A percentile compares a stretch with the other conserved stretches of the same genome.
Evolutionary conservation across 2,329 filamentous ascomycete species (phyloP).

Genomic region (Pseudogymnoascus sp.): DNA sequence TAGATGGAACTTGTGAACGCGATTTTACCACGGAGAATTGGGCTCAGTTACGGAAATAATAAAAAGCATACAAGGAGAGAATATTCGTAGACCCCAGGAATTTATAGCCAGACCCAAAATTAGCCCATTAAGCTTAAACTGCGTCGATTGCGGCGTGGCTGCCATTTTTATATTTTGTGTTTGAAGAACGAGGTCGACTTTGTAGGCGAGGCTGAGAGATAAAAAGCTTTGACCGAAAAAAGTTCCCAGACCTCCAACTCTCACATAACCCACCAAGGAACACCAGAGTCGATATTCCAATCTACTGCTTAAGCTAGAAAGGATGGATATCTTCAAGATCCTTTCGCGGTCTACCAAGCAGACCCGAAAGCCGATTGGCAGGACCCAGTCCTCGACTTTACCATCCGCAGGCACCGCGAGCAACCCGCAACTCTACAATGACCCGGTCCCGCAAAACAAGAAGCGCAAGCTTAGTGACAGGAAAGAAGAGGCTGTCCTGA

Average conservation of each 20-base stretch:
- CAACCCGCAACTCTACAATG: slow-evolving; percentile 64
- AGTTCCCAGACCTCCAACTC: slow-evolving; percentile 3
- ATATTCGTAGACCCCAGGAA: not conserved
- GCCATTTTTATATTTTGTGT: not conserved
- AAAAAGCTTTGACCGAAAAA: slow-evolving; percentile 10
- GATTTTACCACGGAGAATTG: not conserved
- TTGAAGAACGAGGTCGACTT: not conserved
- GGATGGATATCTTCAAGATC: slow-evolving; percentile 58
- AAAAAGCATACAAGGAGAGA: not conserved
- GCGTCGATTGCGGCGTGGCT: not conserved
- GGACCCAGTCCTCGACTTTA: slow-evolving; percentile 35
- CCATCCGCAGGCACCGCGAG: slow-evolving; percentile 56
- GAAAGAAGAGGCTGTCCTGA: slow-evolving; percentile 22
- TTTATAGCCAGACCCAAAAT: not conserved
- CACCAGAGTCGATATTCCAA: not conserved
- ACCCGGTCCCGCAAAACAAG: slow-evolving; percentile 37
- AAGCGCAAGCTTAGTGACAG: slow-evolving; percentile 47
- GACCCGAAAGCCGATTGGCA: slow-evolving; percentile 26
- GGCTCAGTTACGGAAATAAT: not conserved
- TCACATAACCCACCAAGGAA: slow-evolving; percentile 2
- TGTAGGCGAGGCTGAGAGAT: slow-evolving; percentile 7
- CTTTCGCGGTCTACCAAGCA: slow-evolving; percentile 62
- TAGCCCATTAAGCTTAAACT: not conserved
- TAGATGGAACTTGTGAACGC: not conserved
- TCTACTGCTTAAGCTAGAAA: slow-evolving; percentile 1